Percentiles rank a stretch among this genome's conserved stretches.
Conservation (phyloP, 352 stramenopile genomes). For the Globisporangium camurandrum region DNA sequence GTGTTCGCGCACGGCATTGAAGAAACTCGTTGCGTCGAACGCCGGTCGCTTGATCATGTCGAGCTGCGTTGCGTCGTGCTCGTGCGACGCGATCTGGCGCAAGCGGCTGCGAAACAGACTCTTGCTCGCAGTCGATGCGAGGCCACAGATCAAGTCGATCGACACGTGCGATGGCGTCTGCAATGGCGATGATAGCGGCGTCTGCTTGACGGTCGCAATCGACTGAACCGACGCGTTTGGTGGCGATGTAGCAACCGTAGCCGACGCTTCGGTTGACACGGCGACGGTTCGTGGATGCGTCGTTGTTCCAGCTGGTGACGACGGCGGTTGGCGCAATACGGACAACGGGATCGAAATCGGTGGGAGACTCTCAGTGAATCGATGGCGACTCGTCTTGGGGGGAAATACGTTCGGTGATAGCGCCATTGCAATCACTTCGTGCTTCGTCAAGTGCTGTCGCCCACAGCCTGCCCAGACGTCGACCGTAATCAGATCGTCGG, state of each 20-base stretch:
- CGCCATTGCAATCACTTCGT: conserved; percentile 79
- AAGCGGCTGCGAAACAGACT: conserved; percentile 66
- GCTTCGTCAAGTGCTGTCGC: conserved; percentile 54
- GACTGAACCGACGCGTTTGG: conserved; percentile 6
- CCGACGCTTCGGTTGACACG: neutral
- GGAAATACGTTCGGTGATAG: conserved; percentile 77
- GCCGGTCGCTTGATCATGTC: conserved; percentile 65
- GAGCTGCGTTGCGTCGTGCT: conserved; percentile 34
- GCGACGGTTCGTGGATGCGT: too few species aligned
- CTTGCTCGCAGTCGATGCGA: conserved; percentile 64
- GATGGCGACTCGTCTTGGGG: conserved; percentile 79
- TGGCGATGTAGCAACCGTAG: neutral
- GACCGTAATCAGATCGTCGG: conserved; percentile 62
- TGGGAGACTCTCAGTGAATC: conserved; percentile 71
- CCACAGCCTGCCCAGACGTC: conserved; percentile 76
- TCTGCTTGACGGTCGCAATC: neutral
- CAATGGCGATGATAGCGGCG: neutral
- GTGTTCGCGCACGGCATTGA: conserved; percentile 77
- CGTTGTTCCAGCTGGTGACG: too few species aligned
- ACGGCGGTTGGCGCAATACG: conserved; percentile 52
- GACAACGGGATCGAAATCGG: conserved; percentile 78
- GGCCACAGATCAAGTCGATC: conserved; percentile 63
- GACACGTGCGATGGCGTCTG: conserved; percentile 60
- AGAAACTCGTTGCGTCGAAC: conserved; percentile 61
- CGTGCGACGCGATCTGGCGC: conserved; percentile 44